These are phyloP conservation scores for Calendula officinalis DNA, from an alignment of 129 eudicot genomes.

Conservation along the genomic window DNA sequence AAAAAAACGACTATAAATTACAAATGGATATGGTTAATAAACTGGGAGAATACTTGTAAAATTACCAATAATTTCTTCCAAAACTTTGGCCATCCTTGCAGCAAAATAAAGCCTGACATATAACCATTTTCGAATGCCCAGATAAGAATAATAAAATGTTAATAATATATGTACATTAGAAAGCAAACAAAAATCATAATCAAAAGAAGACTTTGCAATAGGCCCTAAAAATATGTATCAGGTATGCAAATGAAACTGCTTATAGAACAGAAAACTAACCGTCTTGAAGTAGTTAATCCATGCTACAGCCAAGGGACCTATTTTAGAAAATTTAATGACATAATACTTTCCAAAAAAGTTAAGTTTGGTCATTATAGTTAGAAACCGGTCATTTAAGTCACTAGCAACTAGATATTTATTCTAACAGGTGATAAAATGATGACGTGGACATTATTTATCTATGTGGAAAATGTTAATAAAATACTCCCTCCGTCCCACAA, in stretches of 20 bases:
- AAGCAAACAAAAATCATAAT: not conserved
- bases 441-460: no score
- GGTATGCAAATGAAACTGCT: conserved; percentile 7
- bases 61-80: conserved; percentile 73
- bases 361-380: not conserved
- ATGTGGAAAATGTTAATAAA: no score
- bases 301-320: conserved; percentile 65
- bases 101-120: conserved; percentile 54
- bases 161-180: conserved; percentile 4
- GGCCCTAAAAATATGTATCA: conserved; percentile 4
- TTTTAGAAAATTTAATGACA: conserved; percentile 13
- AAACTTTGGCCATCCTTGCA: conserved; percentile 51
- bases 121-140: not conserved
- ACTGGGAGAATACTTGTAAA: no score
- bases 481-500: no score
- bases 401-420: no score
- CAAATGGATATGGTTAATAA: no score
- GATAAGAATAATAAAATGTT: conserved; percentile 11
- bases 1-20: no score
- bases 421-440: no score
- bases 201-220: not conserved
- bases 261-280: conserved; percentile 32
- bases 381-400: not conserved
- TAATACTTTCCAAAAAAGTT: conserved; percentile 3
- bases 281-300: conserved; percentile 59